Conservation (phyloP, 345 rosid genomes). For the Hypericum androsaemum region DNA sequence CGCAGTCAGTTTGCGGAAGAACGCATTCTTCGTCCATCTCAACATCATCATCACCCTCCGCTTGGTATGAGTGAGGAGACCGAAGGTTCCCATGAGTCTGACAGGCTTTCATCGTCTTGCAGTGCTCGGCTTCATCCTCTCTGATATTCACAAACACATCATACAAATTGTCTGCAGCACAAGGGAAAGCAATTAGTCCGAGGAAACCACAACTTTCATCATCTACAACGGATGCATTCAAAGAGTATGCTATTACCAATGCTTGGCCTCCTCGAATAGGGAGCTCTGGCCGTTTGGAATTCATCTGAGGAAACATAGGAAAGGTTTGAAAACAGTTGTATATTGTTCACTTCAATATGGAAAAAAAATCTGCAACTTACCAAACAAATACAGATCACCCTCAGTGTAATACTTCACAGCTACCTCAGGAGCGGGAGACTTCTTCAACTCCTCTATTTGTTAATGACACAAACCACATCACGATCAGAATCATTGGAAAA, state of each 20-base stretch:
- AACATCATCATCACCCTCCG: slow-evolving; percentile 26
- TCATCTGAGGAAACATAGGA: slow-evolving; percentile 49
- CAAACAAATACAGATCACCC: slow-evolving; percentile 81
- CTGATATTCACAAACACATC: slow-evolving; percentile 85
- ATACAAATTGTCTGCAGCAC: slow-evolving; percentile 61
- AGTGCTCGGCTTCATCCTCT: slow-evolving; percentile 97
- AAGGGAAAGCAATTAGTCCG: neutral
- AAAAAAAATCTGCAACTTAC: slow-evolving; percentile 27
- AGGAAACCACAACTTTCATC: neutral
- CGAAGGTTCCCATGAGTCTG: slow-evolving; percentile 77
- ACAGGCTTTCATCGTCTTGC: slow-evolving; percentile 93
- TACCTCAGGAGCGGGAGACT: slow-evolving; percentile 76
- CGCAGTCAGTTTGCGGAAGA: slow-evolving; percentile 52
- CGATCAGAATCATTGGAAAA: no score
- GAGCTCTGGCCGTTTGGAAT: slow-evolving; percentile 82
- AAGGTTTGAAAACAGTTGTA: slow-evolving; percentile 5
- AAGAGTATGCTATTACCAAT: slow-evolving; percentile 39
- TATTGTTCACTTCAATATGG: neutral
- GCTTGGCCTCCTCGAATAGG: slow-evolving; percentile 79
- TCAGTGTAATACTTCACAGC: slow-evolving; percentile 87
- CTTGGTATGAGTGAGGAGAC: slow-evolving; percentile 69
- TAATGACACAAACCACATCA: no score
- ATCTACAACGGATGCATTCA: neutral
- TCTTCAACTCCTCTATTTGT: slow-evolving; percentile 57
- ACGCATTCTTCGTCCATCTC: slow-evolving; percentile 26